Evolutionary conservation across 148 eudicot genomes (phyloP).

Genomic region (Vaccinium macrocarpon): DNA sequence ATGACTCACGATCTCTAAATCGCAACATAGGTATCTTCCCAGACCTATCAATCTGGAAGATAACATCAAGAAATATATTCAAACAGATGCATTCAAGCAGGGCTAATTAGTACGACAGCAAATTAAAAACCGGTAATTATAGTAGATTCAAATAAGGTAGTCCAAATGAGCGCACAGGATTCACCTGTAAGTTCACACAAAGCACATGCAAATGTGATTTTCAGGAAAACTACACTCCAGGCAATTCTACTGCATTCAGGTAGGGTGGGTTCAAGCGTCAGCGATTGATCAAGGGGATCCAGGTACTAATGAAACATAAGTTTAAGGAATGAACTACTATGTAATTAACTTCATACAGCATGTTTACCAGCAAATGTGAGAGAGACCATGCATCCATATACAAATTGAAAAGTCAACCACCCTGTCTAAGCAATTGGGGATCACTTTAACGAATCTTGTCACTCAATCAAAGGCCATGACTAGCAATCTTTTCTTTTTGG

Average conservation of each 20-base stretch:
- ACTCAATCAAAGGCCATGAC: neutral
- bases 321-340: neutral
- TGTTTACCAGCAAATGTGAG: neutral
- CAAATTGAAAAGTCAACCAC: neutral
- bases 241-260: neutral
- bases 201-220: neutral
- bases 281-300: neutral
- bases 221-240: neutral
- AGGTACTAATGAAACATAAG: neutral
- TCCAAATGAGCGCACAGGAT: neutral
- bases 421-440: neutral
- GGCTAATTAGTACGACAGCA: neutral
- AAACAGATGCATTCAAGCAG: conserved; percentile 8
- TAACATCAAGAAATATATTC: conserved; percentile 6
- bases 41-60: conserved; percentile 79
- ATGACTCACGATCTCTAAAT: conserved; percentile 92
- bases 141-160: neutral
- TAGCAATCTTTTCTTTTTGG: conserved; percentile 1
- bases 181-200: neutral
- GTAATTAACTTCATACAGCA: neutral
- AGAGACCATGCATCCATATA: neutral
- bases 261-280: neutral
- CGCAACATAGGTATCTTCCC: conserved; percentile 78
- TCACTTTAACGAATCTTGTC: neutral
- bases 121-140: neutral